Evolutionary conservation across 2,329 filamentous ascomycete genomes (phyloP), one percentile per base, ranked within the genome.

Genomic region (Pseudopyricularia cyperi): DNA sequence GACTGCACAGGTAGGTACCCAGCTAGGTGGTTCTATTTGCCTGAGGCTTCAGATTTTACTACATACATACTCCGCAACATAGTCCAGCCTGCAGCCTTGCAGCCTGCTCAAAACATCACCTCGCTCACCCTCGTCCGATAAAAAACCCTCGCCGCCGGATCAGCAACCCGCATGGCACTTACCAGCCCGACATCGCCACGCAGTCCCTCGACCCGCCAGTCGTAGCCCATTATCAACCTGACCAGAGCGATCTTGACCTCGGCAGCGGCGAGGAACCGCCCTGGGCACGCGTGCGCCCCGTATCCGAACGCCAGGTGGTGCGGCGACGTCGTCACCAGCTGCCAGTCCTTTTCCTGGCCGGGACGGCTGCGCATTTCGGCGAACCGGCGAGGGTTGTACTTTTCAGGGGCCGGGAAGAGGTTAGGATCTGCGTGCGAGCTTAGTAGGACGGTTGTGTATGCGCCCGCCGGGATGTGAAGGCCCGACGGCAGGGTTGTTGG

Each of bases 241-340:
- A 66, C 64, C 48, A 74, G 55, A 42, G 71, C 60, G 55, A 72
- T 62, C 62, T 74, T 73, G 55, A 74, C 68, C 58, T 69, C 68
- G 55, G 71, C 69, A 26, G 64, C 61, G 14, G 71, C 71, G 56
- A 74, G 72, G 62, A 74, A 75, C 14, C 72, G 66, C 2, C 72
- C 72, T 0, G 72, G 72, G 47, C 72, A 75, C 2, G 72, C 70
- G 55, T 73, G 69, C 54, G 68, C 68, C 32, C 72, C 72, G 4
- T 70, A 68, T 3, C 72, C 72, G 53, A 74, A 74, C 55, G 71
- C 69, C 58, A 71, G 64, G 53, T 71, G 63, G 5, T 42, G 37
- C 37, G 37, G 37, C 37, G 37, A 42, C 7, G 37, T 42, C 17
- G 37, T 42, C 37, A 42, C 37, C 37, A 42, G 37, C 37, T 42